Evolutionary conservation across 2,329 filamentous ascomycete genomes (phyloP), one percentile per base, ranked within the genome.

Genomic region (Apiospora arundinis): DNA sequence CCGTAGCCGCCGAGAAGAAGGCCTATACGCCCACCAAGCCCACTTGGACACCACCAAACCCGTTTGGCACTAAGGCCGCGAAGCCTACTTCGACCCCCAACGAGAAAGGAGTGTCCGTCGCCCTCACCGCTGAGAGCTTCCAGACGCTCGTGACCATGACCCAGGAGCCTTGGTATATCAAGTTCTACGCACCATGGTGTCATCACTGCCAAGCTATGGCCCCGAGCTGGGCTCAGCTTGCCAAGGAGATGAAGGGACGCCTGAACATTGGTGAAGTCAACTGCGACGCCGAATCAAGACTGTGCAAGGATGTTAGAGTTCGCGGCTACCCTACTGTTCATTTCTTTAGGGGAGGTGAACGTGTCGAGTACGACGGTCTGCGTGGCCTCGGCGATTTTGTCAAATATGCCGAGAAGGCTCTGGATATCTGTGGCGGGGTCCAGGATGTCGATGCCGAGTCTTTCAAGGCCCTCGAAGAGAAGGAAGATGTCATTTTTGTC

Each of bases 151-250:
- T 99, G 66, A 97, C 94, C 3, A 93, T 92, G 80, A 95, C 94
- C 0, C 90, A 93, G 74, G 95, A 98, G 74, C 92, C 95, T 7
- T 99, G 96, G 96, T 98, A 99, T 79, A 91, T 99, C 86, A 99
- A 99, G 82, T 98, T 99, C 81, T 98, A 98, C 81, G 95, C 94
- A 23, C 97, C 96, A 7, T 98, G 95, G 96, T 99, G 96, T 81
- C 91, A 92, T 76, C 96, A 99, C 83, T 99, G 97, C 82, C 93
- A 97, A 83, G 93, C 93, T 48, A 91, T 99, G 88, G 94, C 93
- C 46, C 93, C 96, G 2, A 95, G 91, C 74, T 99, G 96, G 96
- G 86, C 91, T 73, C 93, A 95, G 77, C 90, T 99, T 82, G 93
- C 93, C 63, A 95, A 95, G 80, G 94, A 95, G 78, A 96, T 98